Percentiles rank a stretch among this genome's conserved stretches.
Conservation (phyloP, 768 basidiomycete species). For the Mycena galericulata region DNA sequence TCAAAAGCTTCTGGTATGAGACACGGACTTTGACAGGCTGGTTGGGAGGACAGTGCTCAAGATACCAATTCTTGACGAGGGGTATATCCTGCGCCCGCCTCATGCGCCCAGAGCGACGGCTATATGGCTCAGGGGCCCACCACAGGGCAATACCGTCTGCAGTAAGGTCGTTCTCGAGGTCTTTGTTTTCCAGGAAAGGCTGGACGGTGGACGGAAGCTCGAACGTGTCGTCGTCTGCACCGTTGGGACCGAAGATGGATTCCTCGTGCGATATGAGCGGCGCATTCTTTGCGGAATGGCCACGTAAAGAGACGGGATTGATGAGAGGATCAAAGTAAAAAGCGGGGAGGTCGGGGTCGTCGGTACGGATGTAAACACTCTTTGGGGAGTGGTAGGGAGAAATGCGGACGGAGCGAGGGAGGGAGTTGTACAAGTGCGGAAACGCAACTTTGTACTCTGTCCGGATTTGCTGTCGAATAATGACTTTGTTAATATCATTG, state of each 20-base stretch:
- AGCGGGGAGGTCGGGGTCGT: slow-evolving; percentile 98
- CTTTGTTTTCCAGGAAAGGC: slow-evolving; percentile 85
- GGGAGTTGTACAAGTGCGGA: slow-evolving; percentile 98
- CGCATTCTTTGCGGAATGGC: slow-evolving; percentile 84
- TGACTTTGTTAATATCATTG: slow-evolving; percentile 99
- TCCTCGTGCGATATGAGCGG: slow-evolving; percentile 92
- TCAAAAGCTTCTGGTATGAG: slow-evolving; percentile 97
- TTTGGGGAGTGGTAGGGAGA: slow-evolving; percentile 94
- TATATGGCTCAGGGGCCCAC: slow-evolving; percentile 99
- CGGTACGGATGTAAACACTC: slow-evolving; percentile 98
- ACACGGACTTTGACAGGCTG: slow-evolving; percentile 99
- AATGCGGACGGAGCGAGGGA: slow-evolving; percentile 94
- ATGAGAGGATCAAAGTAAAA: slow-evolving; percentile 99
- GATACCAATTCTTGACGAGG: slow-evolving; percentile 97
- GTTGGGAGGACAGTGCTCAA: slow-evolving; percentile 97
- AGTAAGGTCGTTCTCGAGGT: slow-evolving; percentile 89
- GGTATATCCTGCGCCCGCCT: slow-evolving; percentile 96
- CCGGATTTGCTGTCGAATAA: slow-evolving; percentile 97
- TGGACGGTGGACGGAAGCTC: slow-evolving; percentile 81
- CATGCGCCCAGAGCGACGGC: slow-evolving; percentile 91
- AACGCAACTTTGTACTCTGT: slow-evolving; percentile 99
- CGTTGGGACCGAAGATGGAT: slow-evolving; percentile 90
- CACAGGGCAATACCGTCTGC: slow-evolving; percentile 97
- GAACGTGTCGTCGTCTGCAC: slow-evolving; percentile 88
- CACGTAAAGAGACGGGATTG: slow-evolving; percentile 95